phyloP scores from a whole-genome alignment of 352 stramenopile genomes.

The Phytophthora brassicae region DNA sequence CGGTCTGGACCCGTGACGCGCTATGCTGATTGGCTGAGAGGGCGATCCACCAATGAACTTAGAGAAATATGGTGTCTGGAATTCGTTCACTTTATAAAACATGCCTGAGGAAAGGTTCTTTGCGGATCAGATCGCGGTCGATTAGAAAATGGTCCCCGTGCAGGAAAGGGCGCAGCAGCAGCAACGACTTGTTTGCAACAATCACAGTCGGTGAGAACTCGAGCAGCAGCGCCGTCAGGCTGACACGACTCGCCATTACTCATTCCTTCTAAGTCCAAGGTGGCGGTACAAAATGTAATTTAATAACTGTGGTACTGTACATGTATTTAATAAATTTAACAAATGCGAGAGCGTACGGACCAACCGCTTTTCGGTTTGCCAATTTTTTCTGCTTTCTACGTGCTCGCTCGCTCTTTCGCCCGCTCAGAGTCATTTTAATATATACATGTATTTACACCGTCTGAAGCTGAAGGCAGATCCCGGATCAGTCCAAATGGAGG shows the following conservation, averaged over 20 bases:
- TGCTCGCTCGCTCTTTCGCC: background rate
- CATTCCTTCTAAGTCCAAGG: no score
- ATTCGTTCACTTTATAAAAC: no score
- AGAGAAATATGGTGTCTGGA: no score
- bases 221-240: background rate
- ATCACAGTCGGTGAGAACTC: background rate
- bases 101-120: no score
- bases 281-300: no score
- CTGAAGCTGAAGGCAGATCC: constrained; percentile 23
- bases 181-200: constrained; percentile 3
- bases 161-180: constrained; percentile 22
- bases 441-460: no score
- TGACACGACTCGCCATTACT: constrained; percentile 29
- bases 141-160: constrained; percentile 34
- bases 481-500: constrained; percentile 42
- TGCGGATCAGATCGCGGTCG: constrained; percentile 26
- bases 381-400: constrained; percentile 18
- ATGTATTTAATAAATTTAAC: no score
- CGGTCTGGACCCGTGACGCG: no score
- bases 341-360: constrained; percentile 9
- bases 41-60: no score
- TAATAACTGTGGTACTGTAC: no score
- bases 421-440: no score
- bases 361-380: constrained; percentile 8
- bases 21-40: no score